Evolutionary conservation across 1,284 basidiomycete species (phyloP), one percentile per base, ranked within the genome.

Genomic region (Exobasidium cylindrosporum): DNA sequence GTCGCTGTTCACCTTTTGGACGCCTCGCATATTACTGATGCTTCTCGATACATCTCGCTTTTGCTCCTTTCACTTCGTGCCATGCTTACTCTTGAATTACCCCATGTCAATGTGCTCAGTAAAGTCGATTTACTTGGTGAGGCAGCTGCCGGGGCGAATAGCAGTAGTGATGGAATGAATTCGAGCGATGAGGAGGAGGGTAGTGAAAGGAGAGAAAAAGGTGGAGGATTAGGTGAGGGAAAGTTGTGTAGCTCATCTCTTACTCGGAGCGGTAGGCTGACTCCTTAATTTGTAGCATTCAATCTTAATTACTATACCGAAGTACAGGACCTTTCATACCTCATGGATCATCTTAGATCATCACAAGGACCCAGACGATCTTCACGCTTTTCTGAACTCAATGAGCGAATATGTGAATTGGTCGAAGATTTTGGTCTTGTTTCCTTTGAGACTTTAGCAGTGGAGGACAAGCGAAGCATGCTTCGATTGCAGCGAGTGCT

Each of bases 241-340:
- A 13, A 21, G 43, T 14, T 44, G 14, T 44, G 43, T 44, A 14
- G 43, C 43, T n/a, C 43, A n/a, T n/a, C n/a, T n/a, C n/a, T n/a
- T n/a, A n/a, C n/a, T n/a, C n/a, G n/a, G n/a, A n/a, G n/a, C n/a
- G n/a, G n/a, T n/a, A n/a, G n/a, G n/a, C n/a, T n/a, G n/a, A n/a
- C n/a, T n/a, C n/a, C n/a, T n/a, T n/a, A n/a, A n/a, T n/a, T n/a
- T n/a, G n/a, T 71, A 95, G 93, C 93, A 43, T 97, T 98, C 84
- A 96, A 95, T 75, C 87, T 98, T 46, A 92, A 95, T 70, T 99
- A 92, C 80, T 98, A 98, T 80, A 97, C 96, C 45, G 92, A 98
- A 81, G 95, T 96, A 0, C 93, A 97, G 81, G 94, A 99, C 79
- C 84, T 99, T 0, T 88, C 89, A 0, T 90, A 97, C 80, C 86